Base-by-base conservation (phyloP, 768 basidiomycete species). In the Xerocomus potaroensis region DNA sequence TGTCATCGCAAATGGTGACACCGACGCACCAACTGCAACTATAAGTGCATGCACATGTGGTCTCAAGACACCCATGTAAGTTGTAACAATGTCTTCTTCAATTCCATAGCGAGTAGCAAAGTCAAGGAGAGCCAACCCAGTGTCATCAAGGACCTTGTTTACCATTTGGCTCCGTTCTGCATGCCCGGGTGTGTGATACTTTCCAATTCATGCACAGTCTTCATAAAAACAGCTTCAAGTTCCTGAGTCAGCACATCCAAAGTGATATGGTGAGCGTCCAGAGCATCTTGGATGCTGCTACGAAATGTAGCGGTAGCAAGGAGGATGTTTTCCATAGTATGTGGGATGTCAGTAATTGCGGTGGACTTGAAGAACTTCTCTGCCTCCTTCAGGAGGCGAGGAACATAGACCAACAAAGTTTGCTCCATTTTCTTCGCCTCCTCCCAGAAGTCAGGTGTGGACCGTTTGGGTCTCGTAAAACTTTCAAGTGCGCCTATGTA, bases 371-470 rank as follows among this genome's bases (percentile, higher is more conserved):
- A 56, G 27, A 23, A n/a, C 3, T 3, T 0, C 4, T 26, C 37
- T 1, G 45, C 57, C 3, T 9, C 32, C 4, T 5, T 6, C 2
- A 59, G 57, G 19, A 58, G 10, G 12, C 32, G 30, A 5, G 35
- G 41, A 26, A 53, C 32, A 37, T 50, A 43, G 1, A 34, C 33
- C 8, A 41, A 50, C 5, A 58, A 15, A 15, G 1, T 18, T 4
- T 41, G 7, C 35, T 50, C 45, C 3, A 34, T 43, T 33, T 46
- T 10, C 18, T 43, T 46, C 0, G 30, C 54, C 19, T 4, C 21
- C 8, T 59, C 54, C 57, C 43, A 56, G 43, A 49, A 53, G 29
- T 56, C 38, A 5, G 37, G 21, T 0, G 46, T 15, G 1, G 57
- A 41, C 9, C 21, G 8, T 14, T 29, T 4, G 15, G 49, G 16